Evolutionary conservation across 148 eudicot species (phyloP).

Genomic region (Chenopodium berlandieri): DNA sequence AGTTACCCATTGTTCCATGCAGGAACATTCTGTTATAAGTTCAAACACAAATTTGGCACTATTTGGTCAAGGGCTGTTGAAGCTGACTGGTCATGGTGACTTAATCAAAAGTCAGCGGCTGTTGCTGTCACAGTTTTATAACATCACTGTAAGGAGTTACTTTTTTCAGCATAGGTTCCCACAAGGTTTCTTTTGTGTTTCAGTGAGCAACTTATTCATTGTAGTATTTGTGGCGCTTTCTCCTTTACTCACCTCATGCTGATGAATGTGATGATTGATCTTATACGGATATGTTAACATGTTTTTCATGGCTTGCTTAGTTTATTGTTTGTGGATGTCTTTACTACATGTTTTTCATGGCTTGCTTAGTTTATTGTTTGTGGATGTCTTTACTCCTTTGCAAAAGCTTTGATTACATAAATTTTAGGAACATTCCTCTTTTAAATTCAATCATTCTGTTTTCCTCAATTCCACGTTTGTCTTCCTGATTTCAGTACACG

Average conservation of each 20-base stretch:
- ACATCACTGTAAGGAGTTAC: constrained; percentile 63
- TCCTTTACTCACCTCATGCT: neutral
- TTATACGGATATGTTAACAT: neutral
- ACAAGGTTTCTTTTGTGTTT: neutral
- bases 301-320: too few relatives aligned
- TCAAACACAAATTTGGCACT: constrained; percentile 78
- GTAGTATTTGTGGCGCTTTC: neutral
- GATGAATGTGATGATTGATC: neutral
- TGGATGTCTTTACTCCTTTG: neutral
- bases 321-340: too few relatives aligned
- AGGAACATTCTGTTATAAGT: constrained; percentile 67
- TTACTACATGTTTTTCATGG: neutral
- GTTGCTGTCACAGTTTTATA: constrained; percentile 72
- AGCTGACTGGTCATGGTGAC: constrained; percentile 73
- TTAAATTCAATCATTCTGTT: neutral
- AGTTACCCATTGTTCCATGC: constrained; percentile 27
- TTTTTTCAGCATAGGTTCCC: neutral
- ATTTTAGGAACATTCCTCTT: neutral
- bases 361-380: neutral
- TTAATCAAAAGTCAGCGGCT: constrained; percentile 76
- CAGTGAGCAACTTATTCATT: neutral
- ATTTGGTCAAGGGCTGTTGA: constrained; percentile 75
- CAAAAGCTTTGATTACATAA: neutral
- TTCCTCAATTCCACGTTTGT: neutral
- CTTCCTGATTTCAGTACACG: neutral